A percentile compares a stretch with the other conserved stretches of the same genome.
Conservation (phyloP, 2,329 filamentous ascomycete species). For the Sphaerulina populicola region DNA sequence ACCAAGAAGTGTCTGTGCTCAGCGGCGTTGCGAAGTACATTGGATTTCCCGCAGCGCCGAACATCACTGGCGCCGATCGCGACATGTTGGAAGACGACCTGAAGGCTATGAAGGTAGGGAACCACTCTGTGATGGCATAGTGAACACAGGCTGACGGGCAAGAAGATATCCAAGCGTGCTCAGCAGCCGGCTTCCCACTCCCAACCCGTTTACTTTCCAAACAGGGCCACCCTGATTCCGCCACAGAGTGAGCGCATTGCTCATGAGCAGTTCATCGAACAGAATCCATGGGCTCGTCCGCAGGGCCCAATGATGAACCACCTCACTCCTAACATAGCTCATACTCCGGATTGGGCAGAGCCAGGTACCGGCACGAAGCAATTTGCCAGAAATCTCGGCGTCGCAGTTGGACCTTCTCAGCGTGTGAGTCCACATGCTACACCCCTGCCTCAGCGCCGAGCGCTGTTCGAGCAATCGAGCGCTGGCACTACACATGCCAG, state of each 20-base stretch:
- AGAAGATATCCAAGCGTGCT: conserved; percentile 24
- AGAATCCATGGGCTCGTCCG: conserved; percentile 87
- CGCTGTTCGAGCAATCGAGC: conserved; percentile 22
- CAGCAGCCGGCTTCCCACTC: conserved; percentile 18
- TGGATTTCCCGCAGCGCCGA: conserved; percentile 90
- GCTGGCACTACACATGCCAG: conserved; percentile 23
- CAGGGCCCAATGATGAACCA: conserved; percentile 61
- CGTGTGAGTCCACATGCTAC: conserved; percentile 21
- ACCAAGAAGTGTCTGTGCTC: conserved; percentile 85
- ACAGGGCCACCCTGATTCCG: conserved; percentile 16
- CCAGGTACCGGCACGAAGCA: conserved; percentile 20
- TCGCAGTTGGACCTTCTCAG: conserved; percentile 1
- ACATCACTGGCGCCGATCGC: conserved; percentile 62
- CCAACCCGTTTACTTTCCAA: conserved; percentile 22
- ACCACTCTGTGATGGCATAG: not conserved
- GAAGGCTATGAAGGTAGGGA: conserved; percentile 75
- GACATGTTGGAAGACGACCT: conserved; percentile 79
- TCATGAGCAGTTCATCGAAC: conserved; percentile 72
- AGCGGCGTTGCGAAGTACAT: conserved; percentile 89
- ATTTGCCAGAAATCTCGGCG: conserved; percentile 17
- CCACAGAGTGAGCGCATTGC: conserved; percentile 30
- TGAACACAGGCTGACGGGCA: conserved; percentile 7
- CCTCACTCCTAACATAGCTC: conserved; percentile 26
- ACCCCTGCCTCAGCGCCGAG: conserved; percentile 25
- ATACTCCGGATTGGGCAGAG: conserved; percentile 31